Conservation (phyloP, 352 stramenopile species). For the Plasmopara halstedii region DNA sequence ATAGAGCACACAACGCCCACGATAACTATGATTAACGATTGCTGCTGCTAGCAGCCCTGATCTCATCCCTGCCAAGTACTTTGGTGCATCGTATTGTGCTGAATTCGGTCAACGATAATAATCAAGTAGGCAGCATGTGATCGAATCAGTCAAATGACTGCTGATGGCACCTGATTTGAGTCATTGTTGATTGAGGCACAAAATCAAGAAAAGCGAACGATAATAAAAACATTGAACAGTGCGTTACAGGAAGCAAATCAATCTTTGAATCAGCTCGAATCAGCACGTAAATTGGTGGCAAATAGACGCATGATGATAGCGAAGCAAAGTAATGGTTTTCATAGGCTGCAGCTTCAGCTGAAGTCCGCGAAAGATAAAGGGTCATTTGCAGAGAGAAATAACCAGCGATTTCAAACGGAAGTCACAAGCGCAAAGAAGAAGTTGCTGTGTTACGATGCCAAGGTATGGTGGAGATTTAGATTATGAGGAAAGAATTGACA, state of each 20-base stretch:
- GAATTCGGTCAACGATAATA: slow-evolving; percentile 49
- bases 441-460: slow-evolving; percentile 35
- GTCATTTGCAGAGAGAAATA: slow-evolving; percentile 20
- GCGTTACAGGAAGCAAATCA: slow-evolving; percentile 16
- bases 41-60: slow-evolving; percentile 33
- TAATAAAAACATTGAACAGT: slow-evolving; percentile 25
- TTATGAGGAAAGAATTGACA: not conserved
- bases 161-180: no score
- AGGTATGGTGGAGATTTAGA: slow-evolving; percentile 17
- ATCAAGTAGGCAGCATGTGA: slow-evolving; percentile 39
- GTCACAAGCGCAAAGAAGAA: slow-evolving; percentile 25
- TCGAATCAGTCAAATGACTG: no score
- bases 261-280: slow-evolving; percentile 29
- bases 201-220: slow-evolving; percentile 24
- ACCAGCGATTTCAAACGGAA: slow-evolving; percentile 25
- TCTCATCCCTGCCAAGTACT: slow-evolving; percentile 51
- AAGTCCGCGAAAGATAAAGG: slow-evolving; percentile 24
- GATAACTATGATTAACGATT: no score
- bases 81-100: slow-evolving; percentile 65
- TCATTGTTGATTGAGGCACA: slow-evolving; percentile 33
- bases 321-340: slow-evolving; percentile 22
- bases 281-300: slow-evolving; percentile 21
- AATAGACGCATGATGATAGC: slow-evolving; percentile 23
- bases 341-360: slow-evolving; percentile 25
- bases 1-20: no score